Evolutionary conservation across 192 early-diverging fungal species (phyloP).

Genomic region (Mortierella hygrophila): DNA sequence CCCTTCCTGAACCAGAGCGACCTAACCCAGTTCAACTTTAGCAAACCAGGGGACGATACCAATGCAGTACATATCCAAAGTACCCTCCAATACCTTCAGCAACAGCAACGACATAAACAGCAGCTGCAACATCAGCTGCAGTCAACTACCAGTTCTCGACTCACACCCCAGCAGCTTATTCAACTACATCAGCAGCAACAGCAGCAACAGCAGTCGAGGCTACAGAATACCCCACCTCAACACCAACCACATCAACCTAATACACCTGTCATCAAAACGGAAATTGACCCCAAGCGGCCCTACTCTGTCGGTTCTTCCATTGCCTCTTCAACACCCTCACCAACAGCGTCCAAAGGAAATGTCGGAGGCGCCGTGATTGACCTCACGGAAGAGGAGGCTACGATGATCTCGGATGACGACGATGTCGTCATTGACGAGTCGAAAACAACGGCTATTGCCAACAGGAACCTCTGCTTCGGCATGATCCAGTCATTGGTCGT

Average conservation of each 20-base stretch:
- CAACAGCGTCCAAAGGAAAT: slow-evolving; percentile 4
- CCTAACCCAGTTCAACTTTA: slow-evolving; percentile 29
- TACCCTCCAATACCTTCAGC: not conserved
- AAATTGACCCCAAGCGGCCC: slow-evolving; percentile 8
- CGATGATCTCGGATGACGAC: slow-evolving; percentile 34
- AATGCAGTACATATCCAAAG: not conserved
- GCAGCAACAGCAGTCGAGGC: not conserved
- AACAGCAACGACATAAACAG: not conserved
- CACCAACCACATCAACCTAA: not conserved
- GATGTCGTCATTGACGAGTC: slow-evolving; percentile 55
- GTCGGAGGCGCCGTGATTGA: slow-evolving; percentile 25
- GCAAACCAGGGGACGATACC: not conserved
- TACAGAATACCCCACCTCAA: not conserved
- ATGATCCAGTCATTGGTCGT: slow-evolving; percentile 52
- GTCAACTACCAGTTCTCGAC: not conserved
- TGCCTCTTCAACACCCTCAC: slow-evolving; percentile 16
- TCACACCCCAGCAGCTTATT: not conserved
- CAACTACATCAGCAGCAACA: not conserved
- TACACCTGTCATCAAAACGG: not conserved
- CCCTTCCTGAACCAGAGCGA: slow-evolving; percentile 5
- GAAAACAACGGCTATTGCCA: slow-evolving; percentile 44
- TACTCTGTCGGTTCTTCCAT: slow-evolving; percentile 1
- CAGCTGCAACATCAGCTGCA: not conserved
- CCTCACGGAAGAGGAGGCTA: slow-evolving; percentile 41
- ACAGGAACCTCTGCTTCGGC: slow-evolving; percentile 57